These are phyloP conservation scores for Sechiopsis laciniata DNA, from an alignment of 306 rosid genomes.

Conservation along the genomic window DNA sequence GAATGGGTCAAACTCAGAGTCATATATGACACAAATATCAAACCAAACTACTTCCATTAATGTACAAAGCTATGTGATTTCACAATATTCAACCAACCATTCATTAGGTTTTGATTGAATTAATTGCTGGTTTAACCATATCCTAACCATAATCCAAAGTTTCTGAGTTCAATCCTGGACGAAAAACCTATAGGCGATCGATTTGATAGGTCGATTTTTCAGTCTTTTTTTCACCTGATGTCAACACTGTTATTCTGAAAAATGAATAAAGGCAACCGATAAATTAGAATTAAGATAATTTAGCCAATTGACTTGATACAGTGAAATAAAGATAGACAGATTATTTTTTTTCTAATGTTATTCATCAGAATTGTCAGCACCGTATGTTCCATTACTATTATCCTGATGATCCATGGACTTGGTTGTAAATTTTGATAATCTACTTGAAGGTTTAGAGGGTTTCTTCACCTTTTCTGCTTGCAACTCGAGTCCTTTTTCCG, in stretches of 20 bases:
- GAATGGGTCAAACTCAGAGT: too few species aligned
- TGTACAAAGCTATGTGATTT: too few species aligned
- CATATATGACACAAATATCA: too few species aligned
- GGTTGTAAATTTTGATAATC: conserved; percentile 37
- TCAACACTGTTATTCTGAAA: background rate
- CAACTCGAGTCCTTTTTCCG: conserved; percentile 79
- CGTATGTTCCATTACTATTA: conserved; percentile 40
- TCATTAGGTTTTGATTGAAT: too few species aligned
- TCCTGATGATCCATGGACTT: conserved; percentile 45
- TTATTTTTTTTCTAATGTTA: conserved; percentile 2
- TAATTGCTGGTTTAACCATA: too few species aligned
- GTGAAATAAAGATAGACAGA: background rate
- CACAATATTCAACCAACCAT: too few species aligned
- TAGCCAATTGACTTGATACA: background rate
- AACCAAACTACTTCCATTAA: too few species aligned
- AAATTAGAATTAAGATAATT: background rate
- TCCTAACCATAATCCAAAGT: too few species aligned
- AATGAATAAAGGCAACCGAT: background rate
- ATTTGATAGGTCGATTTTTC: conserved; percentile 23
- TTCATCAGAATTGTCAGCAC: conserved; percentile 50
- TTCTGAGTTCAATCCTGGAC: too few species aligned
- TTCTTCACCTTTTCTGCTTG: conserved; percentile 70
- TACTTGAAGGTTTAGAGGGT: conserved; percentile 49
- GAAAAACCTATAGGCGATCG: too few species aligned
- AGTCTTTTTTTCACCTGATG: conserved; percentile 18